Evolutionary conservation across 441 rosid genomes (phyloP), one percentile per base, ranked within the genome.

Genomic region (Eruca vesicaria): DNA sequence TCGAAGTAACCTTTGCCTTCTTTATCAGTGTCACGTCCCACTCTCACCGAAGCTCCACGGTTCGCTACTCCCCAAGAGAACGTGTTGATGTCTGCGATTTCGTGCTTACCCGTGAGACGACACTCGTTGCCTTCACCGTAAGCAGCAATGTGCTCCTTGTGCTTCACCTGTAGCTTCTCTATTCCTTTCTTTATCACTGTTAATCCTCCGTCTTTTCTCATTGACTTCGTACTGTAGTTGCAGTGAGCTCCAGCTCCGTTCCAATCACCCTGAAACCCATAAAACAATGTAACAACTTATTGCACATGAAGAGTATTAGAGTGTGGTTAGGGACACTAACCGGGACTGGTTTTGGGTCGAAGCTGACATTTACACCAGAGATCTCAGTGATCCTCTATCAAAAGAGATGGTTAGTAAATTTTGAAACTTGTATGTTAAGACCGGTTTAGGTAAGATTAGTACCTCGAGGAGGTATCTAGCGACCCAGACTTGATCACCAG

Each of bases 381-480:
- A n/a, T 77, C 84, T 92, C 94, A 1, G 97, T 84, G 50, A 90
- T 87, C 89, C 97, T 88, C 97, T 87, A 87, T 64, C 15, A 36
- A 63, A 32, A 9, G 15, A 70, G 6, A 28, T 33, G 65, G 33
- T 58, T 23, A 71, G 61, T 26, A 43, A 43, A 57, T 1, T 21
- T 5, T 56, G 65, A 66, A 66, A 31, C 6, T 58, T 66, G n/a
- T n/a, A n/a, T n/a, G n/a, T n/a, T n/a, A n/a, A n/a, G n/a, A n/a
- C n/a, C n/a, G n/a, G n/a, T n/a, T n/a, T n/a, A n/a, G n/a, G n/a
- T n/a, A n/a, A n/a, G 4, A 8, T 4, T 18, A 16, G 58, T 52
- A 87, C 88, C 89, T 92, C 96, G 66, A 90, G 75, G 73, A 91
- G 85, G 79, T 87, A 91, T 43, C 97, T 90, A n/a, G n/a, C n/a